Conservation (phyloP, 805 yeast species). For the Debaryomyces hansenii region DNA sequence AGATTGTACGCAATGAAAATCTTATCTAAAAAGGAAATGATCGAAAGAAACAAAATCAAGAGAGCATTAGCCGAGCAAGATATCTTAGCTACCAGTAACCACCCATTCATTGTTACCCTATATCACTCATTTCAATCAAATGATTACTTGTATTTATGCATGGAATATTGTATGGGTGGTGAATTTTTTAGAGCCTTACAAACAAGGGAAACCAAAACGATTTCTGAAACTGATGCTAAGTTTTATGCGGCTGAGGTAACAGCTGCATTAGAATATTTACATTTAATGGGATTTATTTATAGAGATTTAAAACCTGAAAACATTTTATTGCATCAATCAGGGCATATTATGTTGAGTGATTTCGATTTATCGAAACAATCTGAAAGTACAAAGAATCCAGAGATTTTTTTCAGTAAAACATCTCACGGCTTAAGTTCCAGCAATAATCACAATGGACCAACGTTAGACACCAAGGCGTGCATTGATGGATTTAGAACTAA, state of each 20-base stretch:
- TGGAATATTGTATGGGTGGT: conserved; percentile 99
- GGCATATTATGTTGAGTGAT: conserved; percentile 97
- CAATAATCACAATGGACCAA: conserved; percentile 46
- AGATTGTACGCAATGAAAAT: conserved; percentile 91
- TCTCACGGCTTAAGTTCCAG: conserved; percentile 18
- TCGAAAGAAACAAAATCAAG: conserved; percentile 89
- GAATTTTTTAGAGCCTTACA: conserved; percentile 96
- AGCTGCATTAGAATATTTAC: conserved; percentile 94
- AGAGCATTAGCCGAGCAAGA: conserved; percentile 96
- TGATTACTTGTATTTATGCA: conserved; percentile 86
- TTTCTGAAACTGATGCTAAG: conserved; percentile 83
- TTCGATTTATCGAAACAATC: conserved; percentile 93
- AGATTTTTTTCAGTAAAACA: conserved; percentile 46
- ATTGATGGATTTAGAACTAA: conserved; percentile 96
- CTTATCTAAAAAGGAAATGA: conserved; percentile 87
- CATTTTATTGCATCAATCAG: conserved; percentile 89
- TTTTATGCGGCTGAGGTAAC: conserved; percentile 97
- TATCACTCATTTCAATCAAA: conserved; percentile 96
- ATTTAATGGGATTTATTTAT: conserved; percentile 95
- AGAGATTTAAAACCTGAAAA: conserved; percentile 97
- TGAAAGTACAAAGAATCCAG: conserved; percentile 73
- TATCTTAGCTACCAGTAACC: conserved; percentile 90
- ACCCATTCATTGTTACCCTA: conserved; percentile 94
- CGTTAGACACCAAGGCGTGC: conserved; percentile 90
- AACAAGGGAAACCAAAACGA: conserved; percentile 82